Base-by-base conservation (phyloP, 2,329 filamentous ascomycete genomes). In the Trichoderma lentiforme region DNA sequence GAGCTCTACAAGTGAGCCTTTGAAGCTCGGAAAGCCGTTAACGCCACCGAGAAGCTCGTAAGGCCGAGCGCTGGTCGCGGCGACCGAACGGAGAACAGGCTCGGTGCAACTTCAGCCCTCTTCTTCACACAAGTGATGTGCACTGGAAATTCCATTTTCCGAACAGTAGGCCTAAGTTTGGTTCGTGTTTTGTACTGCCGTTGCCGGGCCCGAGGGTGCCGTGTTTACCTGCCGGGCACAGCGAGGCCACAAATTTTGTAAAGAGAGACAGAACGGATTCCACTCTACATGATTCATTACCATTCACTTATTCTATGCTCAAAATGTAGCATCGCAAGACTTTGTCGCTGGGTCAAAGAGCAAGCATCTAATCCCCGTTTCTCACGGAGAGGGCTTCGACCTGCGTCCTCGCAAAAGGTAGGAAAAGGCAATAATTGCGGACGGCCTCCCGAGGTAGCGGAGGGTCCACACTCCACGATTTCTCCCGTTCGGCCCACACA, bases 401-500 rank as follows among this genome's bases (percentile, higher is more conserved):
- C 7, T 60, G 36, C 21, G 14, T 62, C 39, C 18, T 47, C 8
- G 43, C 9, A 43, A 36, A 53, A 47, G 56, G 36, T n/a, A 57
- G 32, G 53, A 58, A 67, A 51, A 30, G 36, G 36, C 14, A 51
- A 53, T 15, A 28, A 51, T 70, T 34, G 57, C 67, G 67, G 67
- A 70, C 67, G 67, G 66, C 57, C 67, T 43, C 67, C 67, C 67
- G 67, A 70, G 57, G 36, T n/a, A 70, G 39, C 67, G 67, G 67
- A 61, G 67, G 67, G 60, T 39, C 67, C 67, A 70, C 65, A 32
- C 67, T 70, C 67, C 57, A 51, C 67, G 67, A 30, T 70, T 62
- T 70, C 57, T 70, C 57, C 67, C 67, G 67, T 34, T 18, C 15
- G 60, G n/a, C 60, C 68, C 68, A 63, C 68, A 71, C 15, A 39